Base-by-base conservation (phyloP, 2,329 filamentous ascomycete genomes). In the Rutstroemia sp. region DNA sequence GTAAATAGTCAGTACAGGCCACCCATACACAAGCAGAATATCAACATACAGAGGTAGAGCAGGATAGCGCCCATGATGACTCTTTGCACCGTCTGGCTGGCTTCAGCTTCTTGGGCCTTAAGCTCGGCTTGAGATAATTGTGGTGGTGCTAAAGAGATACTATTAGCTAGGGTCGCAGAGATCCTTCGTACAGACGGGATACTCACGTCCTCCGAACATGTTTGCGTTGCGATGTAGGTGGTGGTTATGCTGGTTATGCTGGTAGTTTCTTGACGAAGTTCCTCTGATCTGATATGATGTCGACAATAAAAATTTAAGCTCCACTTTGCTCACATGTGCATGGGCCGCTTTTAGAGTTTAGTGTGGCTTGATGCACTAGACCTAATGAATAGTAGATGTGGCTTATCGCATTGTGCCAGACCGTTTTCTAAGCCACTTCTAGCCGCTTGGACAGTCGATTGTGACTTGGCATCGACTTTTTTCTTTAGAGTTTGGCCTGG, bases 11-110 rank as follows among this genome's bases (percentile, higher is more conserved):
- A 30, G 51, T 54, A 54, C 60, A 62, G 46, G n/a, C 47, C 23
- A 2, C 5, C 5, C 16, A 30, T 16, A 12, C 12, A 25, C 18
- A 23, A n/a, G 38, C n/a, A 48, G 25, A 7, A 41, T 21, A 8
- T 34, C 3, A 27, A 62, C 87, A 57, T 82, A 94, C 89, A 90
- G 59, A 94, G 74, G 70, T 92, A 92, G 49, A 94, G 79, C 50
- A 88, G 72, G 41, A 85, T 76, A 61, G 84, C 85, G 16, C 83
- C 82, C 41, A 81, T 79, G 55, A 86, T 69, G 60, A 86, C 86
- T 66, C 78, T 79, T 74, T 87, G 83, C 63, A 92, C 76, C 51
- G 85, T 87, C 64, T 79, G 77, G 67, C 75, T 76, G 51, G 88
- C 87, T 70, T 86, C 80, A 59, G 77, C 76, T 77, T 92, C 87